Evolutionary conservation across 2,329 filamentous ascomycete genomes (phyloP).

Genomic region (Colletotrichum destructivum): DNA sequence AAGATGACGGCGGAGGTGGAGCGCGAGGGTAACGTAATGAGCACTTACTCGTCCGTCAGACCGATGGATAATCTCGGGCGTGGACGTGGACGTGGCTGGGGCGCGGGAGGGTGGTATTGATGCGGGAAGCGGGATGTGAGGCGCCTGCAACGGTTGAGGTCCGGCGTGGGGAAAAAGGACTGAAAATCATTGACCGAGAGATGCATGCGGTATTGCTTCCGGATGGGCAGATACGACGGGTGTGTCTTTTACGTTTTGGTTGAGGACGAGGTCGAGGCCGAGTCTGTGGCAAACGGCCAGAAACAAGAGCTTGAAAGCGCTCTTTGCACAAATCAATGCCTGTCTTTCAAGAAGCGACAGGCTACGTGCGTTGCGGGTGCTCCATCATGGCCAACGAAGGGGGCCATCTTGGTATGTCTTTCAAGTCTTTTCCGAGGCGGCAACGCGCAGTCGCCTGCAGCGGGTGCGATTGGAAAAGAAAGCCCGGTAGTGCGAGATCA

Average conservation of each 20-base stretch:
- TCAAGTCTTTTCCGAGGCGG: slow-evolving; percentile 45
- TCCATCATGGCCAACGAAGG: slow-evolving; percentile 42
- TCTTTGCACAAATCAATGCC: background rate
- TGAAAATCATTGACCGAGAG: slow-evolving; percentile 27
- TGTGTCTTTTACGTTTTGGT: too few relatives aligned
- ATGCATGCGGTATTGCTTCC: slow-evolving; percentile 17
- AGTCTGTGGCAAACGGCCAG: slow-evolving; percentile 20
- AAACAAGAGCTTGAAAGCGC: slow-evolving; percentile 6
- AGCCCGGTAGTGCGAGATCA: background rate
- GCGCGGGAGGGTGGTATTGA: slow-evolving; percentile 27
- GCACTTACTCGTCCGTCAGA: slow-evolving; percentile 9
- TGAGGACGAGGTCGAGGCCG: background rate
- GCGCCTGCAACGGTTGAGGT: slow-evolving; percentile 34
- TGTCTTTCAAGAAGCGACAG: slow-evolving; percentile 14
- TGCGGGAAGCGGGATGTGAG: slow-evolving; percentile 35
- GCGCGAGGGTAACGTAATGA: slow-evolving; percentile 26
- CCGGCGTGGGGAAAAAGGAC: slow-evolving; percentile 22
- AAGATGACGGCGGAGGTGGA: slow-evolving; percentile 12
- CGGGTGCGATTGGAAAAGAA: slow-evolving; percentile 12
- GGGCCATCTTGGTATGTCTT: slow-evolving; percentile 50
- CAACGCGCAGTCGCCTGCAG: slow-evolving; percentile 8
- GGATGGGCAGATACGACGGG: slow-evolving; percentile 16
- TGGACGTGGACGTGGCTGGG: slow-evolving; percentile 9
- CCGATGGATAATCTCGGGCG: background rate
- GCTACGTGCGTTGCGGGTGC: slow-evolving; percentile 12